A percentile compares a stretch with the other conserved stretches of the same genome.
Conservation (phyloP, 2,329 filamentous ascomycete species). For the Colletotrichum agaves region DNA sequence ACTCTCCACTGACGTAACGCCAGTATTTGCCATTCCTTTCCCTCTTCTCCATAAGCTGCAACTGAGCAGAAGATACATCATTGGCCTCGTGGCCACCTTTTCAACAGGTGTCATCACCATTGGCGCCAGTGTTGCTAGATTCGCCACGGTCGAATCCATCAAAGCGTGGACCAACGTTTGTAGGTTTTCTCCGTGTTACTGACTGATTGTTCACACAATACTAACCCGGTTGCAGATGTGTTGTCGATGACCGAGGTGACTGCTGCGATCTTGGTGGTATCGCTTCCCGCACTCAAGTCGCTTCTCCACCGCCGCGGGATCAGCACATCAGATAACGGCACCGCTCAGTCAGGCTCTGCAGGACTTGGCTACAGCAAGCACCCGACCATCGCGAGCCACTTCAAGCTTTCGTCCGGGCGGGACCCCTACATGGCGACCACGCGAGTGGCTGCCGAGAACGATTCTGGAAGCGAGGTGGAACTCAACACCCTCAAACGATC, state of each 20-base stretch:
- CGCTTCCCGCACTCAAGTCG: conserved; percentile 39
- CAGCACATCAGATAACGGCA: conserved; percentile 24
- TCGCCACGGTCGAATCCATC: conserved; percentile 39
- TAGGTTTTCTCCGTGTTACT: conserved; percentile 15
- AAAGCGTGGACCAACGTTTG: conserved; percentile 40
- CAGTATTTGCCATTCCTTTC: conserved; percentile 41
- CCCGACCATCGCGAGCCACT: conserved; percentile 27
- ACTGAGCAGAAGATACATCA: conserved; percentile 39
- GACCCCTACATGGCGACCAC: conserved; percentile 37
- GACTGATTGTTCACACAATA: too few species aligned
- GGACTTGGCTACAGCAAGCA: conserved; percentile 24
- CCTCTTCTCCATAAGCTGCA: conserved; percentile 39
- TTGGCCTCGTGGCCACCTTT: conserved; percentile 39
- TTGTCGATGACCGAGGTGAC: conserved; percentile 40
- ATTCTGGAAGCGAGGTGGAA: conserved; percentile 40
- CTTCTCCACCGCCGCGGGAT: conserved; percentile 37
- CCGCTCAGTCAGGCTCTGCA: conserved; percentile 21
- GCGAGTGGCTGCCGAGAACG: conserved; percentile 30
- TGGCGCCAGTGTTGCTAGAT: conserved; percentile 40
- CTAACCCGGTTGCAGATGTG: conserved; percentile 30
- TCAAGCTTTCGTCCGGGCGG: conserved; percentile 39
- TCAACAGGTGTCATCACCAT: conserved; percentile 40
- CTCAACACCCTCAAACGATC: conserved; percentile 33
- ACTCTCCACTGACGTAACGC: background rate
- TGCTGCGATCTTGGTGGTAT: conserved; percentile 40